Base-by-base conservation (phyloP, 345 rosid genomes). In the Populus euphratica region DNA sequence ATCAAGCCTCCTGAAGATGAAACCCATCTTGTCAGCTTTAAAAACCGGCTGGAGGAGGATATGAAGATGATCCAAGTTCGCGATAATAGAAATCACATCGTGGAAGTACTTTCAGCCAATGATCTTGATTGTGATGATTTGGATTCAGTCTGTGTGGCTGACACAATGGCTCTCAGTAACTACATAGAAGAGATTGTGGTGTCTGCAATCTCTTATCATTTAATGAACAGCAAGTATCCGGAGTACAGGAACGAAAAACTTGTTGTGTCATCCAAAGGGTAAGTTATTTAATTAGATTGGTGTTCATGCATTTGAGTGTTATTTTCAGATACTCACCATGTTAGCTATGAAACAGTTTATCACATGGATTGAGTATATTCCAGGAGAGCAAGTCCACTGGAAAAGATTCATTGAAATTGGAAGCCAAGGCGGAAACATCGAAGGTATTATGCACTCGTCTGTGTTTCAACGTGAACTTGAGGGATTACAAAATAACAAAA, bases 51-150 rank as follows among this genome's bases (percentile, higher is more conserved):
- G 50, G 98, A 93, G 81, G 86, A 89, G n/a, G 99, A 93, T 81
- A 96, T 96, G 99, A 93, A 90, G 86, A 90, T 81, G 93, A 91
- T 96, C 68, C 91, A 91, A 87, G 90, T 92, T 80, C 94, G 89
- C 78, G 99, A 96, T 69, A 96, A 93, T 54, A 87, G 89, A 78
- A 96, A 91, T 80, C 98, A 96, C 73, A 89, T 96, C 81, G 82
- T 87, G 88, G 98, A 96, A 83, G 98, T 96, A 61, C 91, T 96
- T 61, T 91, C 96, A 4, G 87, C 89, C 10, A 96, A 96, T 71
- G 98, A 96, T 83, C 88, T 96, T 4, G 92, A 90, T 68, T 96
- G 98, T 6, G 98, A 92, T 79, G 99, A 92, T 79, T 90, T 93
- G 12, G 93, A 93, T 54, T 85, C 92, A 0, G 87, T 93, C 75